Conservation (phyloP, 1,139 yeast genomes). For the Debaryomyces sp. region DNA sequence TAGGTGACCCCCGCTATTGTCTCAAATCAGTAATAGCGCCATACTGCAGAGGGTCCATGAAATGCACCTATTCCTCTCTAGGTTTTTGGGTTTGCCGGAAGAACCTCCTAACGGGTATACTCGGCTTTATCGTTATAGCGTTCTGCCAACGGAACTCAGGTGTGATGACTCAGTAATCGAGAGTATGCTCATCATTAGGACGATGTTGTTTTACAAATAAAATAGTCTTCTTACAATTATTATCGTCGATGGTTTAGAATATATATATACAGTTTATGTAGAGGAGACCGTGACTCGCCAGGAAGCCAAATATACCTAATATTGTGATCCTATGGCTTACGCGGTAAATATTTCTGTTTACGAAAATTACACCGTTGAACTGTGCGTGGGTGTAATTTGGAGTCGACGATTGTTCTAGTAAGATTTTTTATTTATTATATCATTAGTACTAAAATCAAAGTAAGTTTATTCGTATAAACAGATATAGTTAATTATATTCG, state of each 20-base stretch:
- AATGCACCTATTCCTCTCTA: not conserved
- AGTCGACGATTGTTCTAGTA: not conserved
- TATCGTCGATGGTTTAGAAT: not conserved
- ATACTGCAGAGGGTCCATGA: not conserved
- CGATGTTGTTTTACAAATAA: not conserved
- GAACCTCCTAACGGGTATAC: not conserved
- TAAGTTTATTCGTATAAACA: not conserved
- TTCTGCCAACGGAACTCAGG: not conserved
- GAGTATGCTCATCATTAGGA: not conserved
- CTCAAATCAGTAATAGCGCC: not conserved
- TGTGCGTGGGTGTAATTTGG: slow-evolving; percentile 4
- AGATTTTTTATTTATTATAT: not conserved
- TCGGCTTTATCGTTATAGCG: not conserved
- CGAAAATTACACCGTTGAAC: not conserved
- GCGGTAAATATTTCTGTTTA: not conserved
- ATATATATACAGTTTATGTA: not conserved
- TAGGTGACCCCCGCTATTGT: not conserved
- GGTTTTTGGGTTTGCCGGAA: not conserved
- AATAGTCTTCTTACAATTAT: too few relatives aligned
- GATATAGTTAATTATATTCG: not conserved
- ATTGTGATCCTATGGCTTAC: slow-evolving; percentile 1
- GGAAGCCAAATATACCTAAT: not conserved
- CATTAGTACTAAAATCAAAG: not conserved
- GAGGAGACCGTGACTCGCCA: not conserved
- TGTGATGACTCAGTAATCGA: not conserved